A percentile compares a stretch with the other conserved stretches of the same genome.
phyloP scores from a whole-genome alignment of 495 filamentous ascomycete genomes.

The Talaromyces proteolyticus region DNA sequence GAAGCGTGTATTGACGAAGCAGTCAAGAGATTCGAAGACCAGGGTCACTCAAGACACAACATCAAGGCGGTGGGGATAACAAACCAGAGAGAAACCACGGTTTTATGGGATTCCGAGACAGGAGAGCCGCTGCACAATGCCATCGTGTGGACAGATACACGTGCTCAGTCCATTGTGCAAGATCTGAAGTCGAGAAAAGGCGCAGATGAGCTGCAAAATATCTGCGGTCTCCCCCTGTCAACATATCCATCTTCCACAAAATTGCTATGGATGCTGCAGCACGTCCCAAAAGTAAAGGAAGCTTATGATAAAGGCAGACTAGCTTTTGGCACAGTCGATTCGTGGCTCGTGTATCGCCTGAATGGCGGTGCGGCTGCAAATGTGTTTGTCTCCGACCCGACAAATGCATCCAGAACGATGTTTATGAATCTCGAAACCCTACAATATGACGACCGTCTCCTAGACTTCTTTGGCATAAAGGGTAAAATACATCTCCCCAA shows the following conservation, averaged over 20 bases:
- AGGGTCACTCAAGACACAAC: conserved; percentile 58
- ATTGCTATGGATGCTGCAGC: conserved; percentile 75
- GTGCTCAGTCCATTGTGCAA: conserved; percentile 70
- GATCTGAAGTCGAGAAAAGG: conserved; percentile 61
- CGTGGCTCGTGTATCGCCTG: conserved; percentile 86
- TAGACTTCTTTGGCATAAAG: conserved; percentile 80
- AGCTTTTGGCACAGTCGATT: conserved; percentile 88
- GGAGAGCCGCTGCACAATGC: conserved; percentile 85
- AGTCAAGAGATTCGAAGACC: conserved; percentile 57
- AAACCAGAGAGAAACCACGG: conserved; percentile 91
- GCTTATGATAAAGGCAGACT: conserved; percentile 75
- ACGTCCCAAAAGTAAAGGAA: conserved; percentile 64
- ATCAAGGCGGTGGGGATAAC: conserved; percentile 89
- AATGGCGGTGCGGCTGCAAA: conserved; percentile 69
- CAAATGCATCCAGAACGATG: conserved; percentile 94
- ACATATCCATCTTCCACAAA: conserved; percentile 93
- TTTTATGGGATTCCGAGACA: conserved; percentile 85
- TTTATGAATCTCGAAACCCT: conserved; percentile 85
- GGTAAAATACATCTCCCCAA: conserved; percentile 65
- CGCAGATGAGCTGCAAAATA: conserved; percentile 58
- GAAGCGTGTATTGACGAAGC: conserved; percentile 79
- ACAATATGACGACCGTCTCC: conserved; percentile 75
- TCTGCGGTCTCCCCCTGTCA: conserved; percentile 86
- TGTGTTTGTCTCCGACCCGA: conserved; percentile 81
- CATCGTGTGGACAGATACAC: conserved; percentile 92